Evolutionary conservation across 306 rosid species (phyloP), one percentile per base, ranked within the genome.

Genomic region (Vigna mungo): DNA sequence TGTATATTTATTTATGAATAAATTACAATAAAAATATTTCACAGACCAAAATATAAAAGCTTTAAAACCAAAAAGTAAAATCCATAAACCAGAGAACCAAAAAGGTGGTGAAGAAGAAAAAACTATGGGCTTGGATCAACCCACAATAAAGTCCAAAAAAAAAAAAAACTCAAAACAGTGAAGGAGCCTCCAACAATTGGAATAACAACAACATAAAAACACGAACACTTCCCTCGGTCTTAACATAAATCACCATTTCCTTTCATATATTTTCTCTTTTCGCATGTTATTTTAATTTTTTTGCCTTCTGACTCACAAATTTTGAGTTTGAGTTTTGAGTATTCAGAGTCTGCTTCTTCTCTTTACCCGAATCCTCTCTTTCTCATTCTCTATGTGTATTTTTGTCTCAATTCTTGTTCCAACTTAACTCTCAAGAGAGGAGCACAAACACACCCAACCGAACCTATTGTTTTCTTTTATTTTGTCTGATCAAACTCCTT

Each of bases 401-500:
- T 44, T 58, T 52, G 34, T 74, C 63, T 55, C 56, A 78, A 78
- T 74, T 69, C 52, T 85, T 49, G 16, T 49, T 68, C 23, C 30
- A 62, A 80, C 87, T 69, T 49, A 58, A 70, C 65, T n/a, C 27
- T n/a, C 27, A 37, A 65, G 74, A 71, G 79, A 81, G 65, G 51
- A 16, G 32, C 59, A 55, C 54, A 76, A 54, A 76, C 10, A 34
- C 37, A 56, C 62, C 36, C 21, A n/a, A 68, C 27, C 39, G 4
- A 84, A 74, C 81, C 59, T 61, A 27, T 30, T 30, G 34, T 69
- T 76, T 49, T 5, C 0, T 34, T 63, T 34, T 32, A 0, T 34
- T 34, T 63, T 63, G 16, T 17, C 27, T 37, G 83, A 84, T 84
- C 85, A 84, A 78, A 72, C 74, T 5, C 80, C 69, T 34, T 76